Evolutionary conservation across 2,329 filamentous ascomycete species (phyloP).

Genomic region (Penicillium sclerotigenum): DNA sequence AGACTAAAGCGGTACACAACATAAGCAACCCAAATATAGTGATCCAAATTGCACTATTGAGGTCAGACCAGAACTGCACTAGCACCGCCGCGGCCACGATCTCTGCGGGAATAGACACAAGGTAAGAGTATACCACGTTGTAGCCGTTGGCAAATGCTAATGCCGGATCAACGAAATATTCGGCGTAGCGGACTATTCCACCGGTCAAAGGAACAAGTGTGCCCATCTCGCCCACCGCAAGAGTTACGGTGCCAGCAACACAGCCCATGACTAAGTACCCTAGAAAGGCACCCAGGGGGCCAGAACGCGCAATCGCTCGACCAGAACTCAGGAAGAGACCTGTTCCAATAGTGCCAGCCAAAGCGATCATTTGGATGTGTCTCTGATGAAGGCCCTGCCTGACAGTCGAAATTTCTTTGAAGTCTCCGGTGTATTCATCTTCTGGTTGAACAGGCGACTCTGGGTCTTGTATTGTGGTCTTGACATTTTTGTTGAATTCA

Average conservation of each 20-base stretch:
- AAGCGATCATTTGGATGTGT: not conserved
- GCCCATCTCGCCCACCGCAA: slow-evolving; percentile 6
- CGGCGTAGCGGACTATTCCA: slow-evolving; percentile 9
- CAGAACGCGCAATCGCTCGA: slow-evolving; percentile 8
- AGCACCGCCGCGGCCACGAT: not conserved
- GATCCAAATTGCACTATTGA: not conserved
- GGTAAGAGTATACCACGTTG: slow-evolving; percentile 4
- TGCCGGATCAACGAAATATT: slow-evolving; percentile 10
- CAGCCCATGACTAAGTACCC: slow-evolving; percentile 12
- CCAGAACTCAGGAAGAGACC: slow-evolving; percentile 13
- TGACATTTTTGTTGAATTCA: not conserved
- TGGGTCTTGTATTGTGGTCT: not conserved
- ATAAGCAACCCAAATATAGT: slow-evolving; percentile 5
- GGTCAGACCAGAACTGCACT: slow-evolving; percentile 3
- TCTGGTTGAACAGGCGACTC: not conserved
- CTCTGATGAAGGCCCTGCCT: not conserved
- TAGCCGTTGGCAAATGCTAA: slow-evolving; percentile 8
- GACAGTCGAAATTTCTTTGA: not conserved
- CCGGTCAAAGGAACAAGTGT: slow-evolving; percentile 7
- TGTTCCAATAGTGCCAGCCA: slow-evolving; percentile 2
- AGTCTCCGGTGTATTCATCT: not conserved
- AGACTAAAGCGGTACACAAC: not conserved
- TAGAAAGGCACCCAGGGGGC: slow-evolving; percentile 9
- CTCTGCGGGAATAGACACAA: slow-evolving; percentile 6
- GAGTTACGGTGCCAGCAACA: slow-evolving; percentile 6